Evolutionary conservation across 2,329 filamentous ascomycete genomes (phyloP).

Genomic region (Cadophora malorum): DNA sequence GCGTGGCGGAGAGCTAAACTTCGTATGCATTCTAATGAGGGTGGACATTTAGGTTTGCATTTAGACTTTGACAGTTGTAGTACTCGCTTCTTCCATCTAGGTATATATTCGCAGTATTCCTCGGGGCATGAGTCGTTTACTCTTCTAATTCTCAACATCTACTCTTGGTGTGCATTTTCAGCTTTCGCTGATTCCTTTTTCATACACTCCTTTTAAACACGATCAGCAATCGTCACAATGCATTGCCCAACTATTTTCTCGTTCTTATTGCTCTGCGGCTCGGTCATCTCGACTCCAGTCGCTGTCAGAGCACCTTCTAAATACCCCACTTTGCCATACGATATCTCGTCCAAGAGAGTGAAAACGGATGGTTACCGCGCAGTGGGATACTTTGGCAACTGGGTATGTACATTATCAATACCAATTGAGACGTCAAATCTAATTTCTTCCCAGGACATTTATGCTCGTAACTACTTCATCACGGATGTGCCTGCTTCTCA

Average conservation of each 20-base stretch:
- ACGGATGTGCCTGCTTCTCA: constrained; percentile 70
- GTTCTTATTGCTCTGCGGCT: constrained; percentile 11
- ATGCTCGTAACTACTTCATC: constrained; percentile 59
- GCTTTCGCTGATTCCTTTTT: not conserved
- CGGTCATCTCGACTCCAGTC: constrained; percentile 10
- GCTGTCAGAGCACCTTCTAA: not conserved
- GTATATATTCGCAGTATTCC: not conserved
- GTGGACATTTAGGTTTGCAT: not conserved
- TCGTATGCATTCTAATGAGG: not conserved
- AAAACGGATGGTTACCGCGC: constrained; percentile 12
- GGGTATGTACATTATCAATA: constrained; percentile 9
- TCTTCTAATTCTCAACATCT: not conserved
- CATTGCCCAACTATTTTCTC: constrained; percentile 27
- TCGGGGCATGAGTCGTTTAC: not conserved
- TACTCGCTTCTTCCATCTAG: not conserved
- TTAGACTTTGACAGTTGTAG: constrained; percentile 1
- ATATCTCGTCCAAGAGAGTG: not conserved
- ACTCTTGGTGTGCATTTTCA: not conserved
- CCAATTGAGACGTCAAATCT: not conserved
- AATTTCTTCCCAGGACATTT: constrained; percentile 27
- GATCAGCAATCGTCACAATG: constrained; percentile 31
- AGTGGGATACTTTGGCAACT: constrained; percentile 30
- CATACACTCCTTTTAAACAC: constrained; percentile 3
- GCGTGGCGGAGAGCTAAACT: constrained; percentile 1
- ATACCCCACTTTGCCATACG: not conserved